These are phyloP conservation scores for Hygrocybe coccinea DNA, from an alignment of 768 basidiomycete genomes.

Conservation along the genomic window DNA sequence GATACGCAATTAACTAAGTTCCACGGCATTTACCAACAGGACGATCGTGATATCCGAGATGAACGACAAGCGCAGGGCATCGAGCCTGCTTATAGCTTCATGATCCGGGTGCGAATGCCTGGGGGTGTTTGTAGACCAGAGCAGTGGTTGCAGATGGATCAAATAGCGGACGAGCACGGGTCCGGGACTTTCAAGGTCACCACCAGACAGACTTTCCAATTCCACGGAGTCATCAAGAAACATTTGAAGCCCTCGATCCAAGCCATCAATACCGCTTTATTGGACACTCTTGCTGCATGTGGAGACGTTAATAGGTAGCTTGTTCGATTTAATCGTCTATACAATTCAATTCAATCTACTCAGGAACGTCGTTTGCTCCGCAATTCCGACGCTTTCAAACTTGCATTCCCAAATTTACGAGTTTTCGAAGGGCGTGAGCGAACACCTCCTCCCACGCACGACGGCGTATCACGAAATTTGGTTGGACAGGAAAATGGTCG, in stretches of 20 bases:
- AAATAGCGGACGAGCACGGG: conserved; percentile 93
- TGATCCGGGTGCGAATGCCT: conserved; percentile 96
- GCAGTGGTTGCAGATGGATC: conserved; percentile 96
- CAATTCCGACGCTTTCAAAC: conserved; percentile 84
- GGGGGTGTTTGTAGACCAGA: conserved; percentile 88
- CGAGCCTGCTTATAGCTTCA: conserved; percentile 95
- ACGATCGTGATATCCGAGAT: conserved; percentile 97
- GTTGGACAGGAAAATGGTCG: conserved; percentile 95
- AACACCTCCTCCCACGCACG: conserved; percentile 82
- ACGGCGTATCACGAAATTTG: conserved; percentile 98
- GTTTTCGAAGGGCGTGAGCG: conserved; percentile 80
- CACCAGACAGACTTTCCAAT: conserved; percentile 97
- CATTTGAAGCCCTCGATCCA: conserved; percentile 96
- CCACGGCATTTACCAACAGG: conserved; percentile 94
- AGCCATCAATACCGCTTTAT: conserved; percentile 82
- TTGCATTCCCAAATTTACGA: conserved; percentile 79
- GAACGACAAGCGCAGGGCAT: conserved; percentile 88
- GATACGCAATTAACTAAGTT: conserved; percentile 98
- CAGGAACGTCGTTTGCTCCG: conserved; percentile 88
- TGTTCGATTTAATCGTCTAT: not conserved
- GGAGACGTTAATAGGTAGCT: conserved; percentile 90
- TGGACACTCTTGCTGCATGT: conserved; percentile 97
- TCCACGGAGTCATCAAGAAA: conserved; percentile 97
- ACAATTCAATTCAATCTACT: not conserved
- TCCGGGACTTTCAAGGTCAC: conserved; percentile 95